Percentiles rank a stretch among this genome's conserved stretches.
These are phyloP conservation scores for Diaporthe ilicicola DNA, from an alignment of 2,329 filamentous ascomycete genomes.

Conservation along the genomic window DNA sequence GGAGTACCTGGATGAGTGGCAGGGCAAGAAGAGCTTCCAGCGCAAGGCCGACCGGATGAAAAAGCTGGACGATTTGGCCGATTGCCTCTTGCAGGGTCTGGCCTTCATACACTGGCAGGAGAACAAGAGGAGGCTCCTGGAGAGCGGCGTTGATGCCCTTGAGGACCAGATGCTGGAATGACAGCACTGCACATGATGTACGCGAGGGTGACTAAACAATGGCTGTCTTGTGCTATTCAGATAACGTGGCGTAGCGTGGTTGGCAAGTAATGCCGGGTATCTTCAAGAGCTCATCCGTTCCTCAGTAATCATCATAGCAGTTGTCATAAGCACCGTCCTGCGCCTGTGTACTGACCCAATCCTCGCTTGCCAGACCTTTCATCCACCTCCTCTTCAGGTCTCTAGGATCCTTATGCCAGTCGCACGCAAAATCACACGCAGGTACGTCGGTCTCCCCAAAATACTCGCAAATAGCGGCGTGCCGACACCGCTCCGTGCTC, in stretches of 20 bases:
- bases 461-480: constrained; percentile 77
- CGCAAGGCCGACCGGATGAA: constrained; percentile 41
- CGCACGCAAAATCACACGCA: constrained; percentile 77
- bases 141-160: constrained; percentile 42
- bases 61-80: constrained; percentile 86
- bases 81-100: constrained; percentile 80
- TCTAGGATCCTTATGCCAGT: constrained; percentile 76
- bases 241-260: constrained; percentile 1
- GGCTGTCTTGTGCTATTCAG: neutral
- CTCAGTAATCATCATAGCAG: constrained; percentile 56
- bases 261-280: constrained; percentile 21
- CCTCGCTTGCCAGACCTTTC: constrained; percentile 65
- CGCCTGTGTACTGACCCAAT: constrained; percentile 71
- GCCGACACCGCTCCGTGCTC: constrained; percentile 75
- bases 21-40: constrained; percentile 37
- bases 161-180: constrained; percentile 31
- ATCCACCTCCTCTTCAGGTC: constrained; percentile 66
- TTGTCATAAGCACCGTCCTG: constrained; percentile 65
- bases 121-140: constrained; percentile 53
- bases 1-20: constrained; percentile 42
- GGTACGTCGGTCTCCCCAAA: constrained; percentile 73
- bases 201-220: neutral
- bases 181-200: neutral
- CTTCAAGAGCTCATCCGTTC: constrained; percentile 15
- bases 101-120: constrained; percentile 81